Evolutionary conservation across 179 eudicot species (phyloP), one percentile per base, ranked within the genome.

Genomic region (Drosera spatulata): DNA sequence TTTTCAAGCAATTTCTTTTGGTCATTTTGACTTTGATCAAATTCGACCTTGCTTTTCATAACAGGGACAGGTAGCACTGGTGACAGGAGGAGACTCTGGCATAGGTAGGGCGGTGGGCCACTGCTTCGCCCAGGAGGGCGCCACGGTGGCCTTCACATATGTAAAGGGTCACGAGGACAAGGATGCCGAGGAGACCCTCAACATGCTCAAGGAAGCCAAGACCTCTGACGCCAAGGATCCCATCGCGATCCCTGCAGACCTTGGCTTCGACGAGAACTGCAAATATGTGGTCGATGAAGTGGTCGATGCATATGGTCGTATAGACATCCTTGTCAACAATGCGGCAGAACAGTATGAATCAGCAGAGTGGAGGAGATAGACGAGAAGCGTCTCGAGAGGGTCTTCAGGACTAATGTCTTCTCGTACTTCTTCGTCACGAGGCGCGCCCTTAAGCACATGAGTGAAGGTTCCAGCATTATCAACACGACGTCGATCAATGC

Each of bases 1-100:
- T 11, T 6, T 15, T 55, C 6, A 15, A 37, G 2, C 3, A 10
- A 7, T 38, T 39, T 55, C 9, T 7, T 55, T 8, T 39, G 8
- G 8, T 11, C 6, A 37, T 11, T 42, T 14, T 3, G 44, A 59
- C 6, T 42, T 11, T 10, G 39, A 42, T 44, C 39, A 43, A n/a
- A 43, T 41, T 44, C 0, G 43, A 8, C 12, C 14, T 5, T 45
- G 59, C 50, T 2, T 42, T 13, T 22, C 49, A 48, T 50, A 70
- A 62, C 77, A 91, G 95, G 98, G 96, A 7, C 88, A 80, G 69
- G 89, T 88, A 62, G 96, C 98, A 0, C 39, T 91, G 53, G 95
- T 91, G 62, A 79, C 95, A 5, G 96, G 98, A 0, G 98, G 96
- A 4, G 98, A 88, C 66, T 91, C 95, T 0, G 96, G 98, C 13